These are phyloP conservation scores for Yamadazyma dendronema DNA, from an alignment of 1,139 yeast species.

Conservation along the genomic window DNA sequence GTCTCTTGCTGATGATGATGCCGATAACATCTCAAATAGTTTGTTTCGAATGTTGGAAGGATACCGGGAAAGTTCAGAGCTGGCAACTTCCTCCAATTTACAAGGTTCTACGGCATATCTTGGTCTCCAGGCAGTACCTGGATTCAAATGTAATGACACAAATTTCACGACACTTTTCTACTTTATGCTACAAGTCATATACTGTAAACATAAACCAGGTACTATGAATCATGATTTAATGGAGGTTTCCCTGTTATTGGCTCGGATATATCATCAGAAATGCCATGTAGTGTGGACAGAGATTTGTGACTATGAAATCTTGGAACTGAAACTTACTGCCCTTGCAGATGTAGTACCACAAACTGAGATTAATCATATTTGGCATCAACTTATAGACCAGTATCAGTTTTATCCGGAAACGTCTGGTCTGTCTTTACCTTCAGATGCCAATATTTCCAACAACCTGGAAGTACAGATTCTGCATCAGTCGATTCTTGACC, in stretches of 20 bases:
- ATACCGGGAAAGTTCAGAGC: no score
- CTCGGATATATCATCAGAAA: constrained; percentile 7
- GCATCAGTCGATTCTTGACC: neutral
- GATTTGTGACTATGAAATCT: constrained; percentile 6
- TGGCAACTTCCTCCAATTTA: no score
- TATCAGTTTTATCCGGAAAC: constrained; percentile 7
- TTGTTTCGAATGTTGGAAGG: no score
- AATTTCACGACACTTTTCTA: constrained; percentile 14
- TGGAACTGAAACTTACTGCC: constrained; percentile 9
- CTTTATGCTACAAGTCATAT: constrained; percentile 13
- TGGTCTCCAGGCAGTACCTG: constrained; percentile 14
- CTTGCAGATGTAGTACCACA: neutral
- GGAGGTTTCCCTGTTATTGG: constrained; percentile 5
- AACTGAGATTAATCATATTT: neutral
- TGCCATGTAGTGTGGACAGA: constrained; percentile 12
- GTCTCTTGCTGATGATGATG: constrained; percentile 4
- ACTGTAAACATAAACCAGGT: constrained; percentile 6
- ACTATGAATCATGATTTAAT: constrained; percentile 13
- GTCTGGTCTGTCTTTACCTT: neutral
- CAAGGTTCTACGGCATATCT: no score
- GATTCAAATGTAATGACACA: constrained; percentile 11
- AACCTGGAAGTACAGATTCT: neutral
- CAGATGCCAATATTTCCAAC: neutral
- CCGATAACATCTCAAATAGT: neutral
- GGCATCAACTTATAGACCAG: constrained; percentile 1